phyloP scores from a whole-genome alignment of 2,329 filamentous ascomycete species.

The Hypoxylon sp. region DNA sequence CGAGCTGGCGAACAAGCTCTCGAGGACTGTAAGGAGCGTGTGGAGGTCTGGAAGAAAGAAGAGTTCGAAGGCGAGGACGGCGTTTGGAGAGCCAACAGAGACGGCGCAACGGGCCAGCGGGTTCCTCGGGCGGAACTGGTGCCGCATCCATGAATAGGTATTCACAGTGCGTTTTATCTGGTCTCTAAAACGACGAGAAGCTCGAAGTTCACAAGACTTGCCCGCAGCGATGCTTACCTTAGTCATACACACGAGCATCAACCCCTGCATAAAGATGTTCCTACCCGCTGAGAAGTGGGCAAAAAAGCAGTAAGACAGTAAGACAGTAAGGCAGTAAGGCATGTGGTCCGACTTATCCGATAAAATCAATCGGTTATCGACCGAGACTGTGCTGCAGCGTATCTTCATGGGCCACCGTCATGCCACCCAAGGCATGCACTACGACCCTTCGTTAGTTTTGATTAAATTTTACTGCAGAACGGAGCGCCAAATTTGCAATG shows the following conservation, averaged over 20 bases:
- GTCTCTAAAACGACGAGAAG: background rate
- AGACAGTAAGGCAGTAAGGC: background rate
- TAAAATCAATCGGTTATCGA: background rate
- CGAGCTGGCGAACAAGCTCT: conserved; percentile 88
- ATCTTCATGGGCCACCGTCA: background rate
- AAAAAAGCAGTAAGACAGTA: background rate
- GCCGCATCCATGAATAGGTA: background rate
- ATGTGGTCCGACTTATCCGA: conserved; percentile 1
- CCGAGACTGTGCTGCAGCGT: conserved; percentile 8
- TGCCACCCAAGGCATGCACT: background rate
- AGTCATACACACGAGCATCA: background rate
- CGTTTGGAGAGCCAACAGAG: conserved; percentile 90
- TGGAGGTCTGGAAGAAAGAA: conserved; percentile 97
- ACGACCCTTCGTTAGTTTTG: background rate
- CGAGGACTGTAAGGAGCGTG: conserved; percentile 85
- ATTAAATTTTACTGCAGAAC: conserved; percentile 4
- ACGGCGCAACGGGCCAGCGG: conserved; percentile 73
- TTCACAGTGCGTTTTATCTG: background rate
- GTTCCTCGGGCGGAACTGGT: conserved; percentile 52
- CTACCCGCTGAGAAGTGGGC: background rate
- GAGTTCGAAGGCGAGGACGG: conserved; percentile 84
- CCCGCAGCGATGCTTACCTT: background rate
- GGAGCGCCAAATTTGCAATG: conserved; percentile 6
- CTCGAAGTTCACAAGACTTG: background rate
- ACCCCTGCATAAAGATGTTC: background rate